Evolutionary conservation across 768 basidiomycete species (phyloP).

Genomic region (Mycena amicta): DNA sequence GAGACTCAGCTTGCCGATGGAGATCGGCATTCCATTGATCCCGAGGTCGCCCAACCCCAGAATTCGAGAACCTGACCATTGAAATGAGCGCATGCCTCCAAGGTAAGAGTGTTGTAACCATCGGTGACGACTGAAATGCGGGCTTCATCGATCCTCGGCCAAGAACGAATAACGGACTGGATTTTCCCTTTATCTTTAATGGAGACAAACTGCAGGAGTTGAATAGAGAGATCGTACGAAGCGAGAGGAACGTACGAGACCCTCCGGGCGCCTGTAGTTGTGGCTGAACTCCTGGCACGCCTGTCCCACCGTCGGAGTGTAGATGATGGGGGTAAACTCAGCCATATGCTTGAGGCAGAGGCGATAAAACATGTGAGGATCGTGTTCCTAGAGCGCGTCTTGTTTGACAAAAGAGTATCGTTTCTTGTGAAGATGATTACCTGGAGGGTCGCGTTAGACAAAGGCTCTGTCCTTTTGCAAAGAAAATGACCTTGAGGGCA

Average conservation of each 20-base stretch:
- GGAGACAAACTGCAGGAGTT: conserved; percentile 62
- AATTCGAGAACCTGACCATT: conserved; percentile 71
- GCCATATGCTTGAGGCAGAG: conserved; percentile 73
- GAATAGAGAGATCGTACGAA: conserved; percentile 16
- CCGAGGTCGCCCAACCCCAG: conserved; percentile 87
- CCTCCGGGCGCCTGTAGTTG: conserved; percentile 76
- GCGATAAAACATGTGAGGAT: conserved; percentile 77
- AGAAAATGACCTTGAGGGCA: conserved; percentile 52
- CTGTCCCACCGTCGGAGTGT: conserved; percentile 82
- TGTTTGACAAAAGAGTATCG: no score
- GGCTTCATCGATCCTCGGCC: conserved; percentile 74
- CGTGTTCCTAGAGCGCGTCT: conserved; percentile 42
- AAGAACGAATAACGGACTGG: conserved; percentile 65
- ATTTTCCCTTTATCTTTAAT: conserved; percentile 85
- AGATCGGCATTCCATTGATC: conserved; percentile 84
- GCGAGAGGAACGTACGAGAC: conserved; percentile 49
- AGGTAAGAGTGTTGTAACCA: no score
- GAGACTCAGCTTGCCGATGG: conserved; percentile 90
- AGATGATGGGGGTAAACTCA: conserved; percentile 78
- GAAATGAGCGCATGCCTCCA: no score
- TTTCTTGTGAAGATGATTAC: no score
- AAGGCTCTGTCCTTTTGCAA: neutral
- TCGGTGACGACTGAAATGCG: conserved; percentile 93
- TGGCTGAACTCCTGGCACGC: conserved; percentile 85
- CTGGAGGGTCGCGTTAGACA: no score